Evolutionary conservation across 1,284 basidiomycete genomes (phyloP).

Genomic region (Leccinum angustisporum): DNA sequence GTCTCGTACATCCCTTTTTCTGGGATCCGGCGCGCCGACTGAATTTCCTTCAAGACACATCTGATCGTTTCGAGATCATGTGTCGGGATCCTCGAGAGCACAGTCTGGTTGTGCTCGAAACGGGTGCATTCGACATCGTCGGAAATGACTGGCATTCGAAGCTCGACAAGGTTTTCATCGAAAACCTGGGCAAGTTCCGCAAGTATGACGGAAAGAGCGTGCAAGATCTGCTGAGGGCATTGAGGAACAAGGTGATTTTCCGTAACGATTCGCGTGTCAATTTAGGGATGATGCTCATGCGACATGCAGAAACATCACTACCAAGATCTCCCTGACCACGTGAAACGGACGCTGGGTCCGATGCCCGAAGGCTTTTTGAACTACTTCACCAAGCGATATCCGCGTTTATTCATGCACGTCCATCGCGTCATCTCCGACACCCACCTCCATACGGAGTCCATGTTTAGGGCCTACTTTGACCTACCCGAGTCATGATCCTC

Average conservation of each 20-base stretch:
- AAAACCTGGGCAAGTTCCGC: constrained; percentile 94
- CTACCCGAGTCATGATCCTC: constrained; percentile 48
- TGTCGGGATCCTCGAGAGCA: constrained; percentile 85
- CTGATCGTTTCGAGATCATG: constrained; percentile 98
- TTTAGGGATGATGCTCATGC: constrained; percentile 6
- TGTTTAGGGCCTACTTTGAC: constrained; percentile 86
- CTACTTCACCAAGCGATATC: constrained; percentile 94
- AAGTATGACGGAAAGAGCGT: constrained; percentile 93
- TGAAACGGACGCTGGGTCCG: constrained; percentile 83
- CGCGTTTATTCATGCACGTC: constrained; percentile 89
- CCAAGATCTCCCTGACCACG: constrained; percentile 89
- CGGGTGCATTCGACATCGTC: constrained; percentile 63
- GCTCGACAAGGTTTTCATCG: constrained; percentile 87
- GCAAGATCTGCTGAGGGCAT: constrained; percentile 87
- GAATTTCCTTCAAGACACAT: constrained; percentile 94
- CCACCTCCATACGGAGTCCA: constrained; percentile 70
- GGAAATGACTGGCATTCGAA: constrained; percentile 87
- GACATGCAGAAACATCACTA: constrained; percentile 90
- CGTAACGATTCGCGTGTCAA: neutral
- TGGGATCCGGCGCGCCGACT: constrained; percentile 89
- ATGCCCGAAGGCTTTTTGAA: constrained; percentile 91
- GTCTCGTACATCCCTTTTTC: constrained; percentile 93
- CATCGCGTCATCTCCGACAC: constrained; percentile 76
- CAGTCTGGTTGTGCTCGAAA: constrained; percentile 77
- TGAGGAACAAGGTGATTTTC: constrained; percentile 86